Evolutionary conservation across 805 yeast species (phyloP), one percentile per base, ranked within the genome.

Genomic region (Millerago galiae): DNA sequence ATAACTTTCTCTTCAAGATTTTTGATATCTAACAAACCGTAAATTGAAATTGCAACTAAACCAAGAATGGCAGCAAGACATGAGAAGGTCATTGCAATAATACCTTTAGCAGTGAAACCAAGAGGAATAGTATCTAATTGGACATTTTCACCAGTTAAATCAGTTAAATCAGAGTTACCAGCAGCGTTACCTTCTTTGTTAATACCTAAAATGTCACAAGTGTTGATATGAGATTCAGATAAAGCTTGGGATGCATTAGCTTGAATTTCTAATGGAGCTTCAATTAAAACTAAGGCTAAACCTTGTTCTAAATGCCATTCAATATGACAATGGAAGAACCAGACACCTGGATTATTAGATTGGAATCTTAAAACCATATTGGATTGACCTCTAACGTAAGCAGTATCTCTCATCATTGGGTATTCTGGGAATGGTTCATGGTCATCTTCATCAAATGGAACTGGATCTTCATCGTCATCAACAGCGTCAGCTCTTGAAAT

Each of bases 271-370:
- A 62, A 52, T 25, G 99, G 99, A 43, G 88, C 96, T 68, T 91
- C 99, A 42, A 91, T 67, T 35, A 93, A 68, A 10, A 73, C 70
- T 43, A 89, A 55, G 11, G 95, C 95, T 55, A 91, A 75, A 58
- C 99, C 99, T 71, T 93, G 98, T 58, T 81, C 75, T 72, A 91
- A 75, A 70, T 93, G 99, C 99, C 99, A 91, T 63, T 93, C 98
- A 58, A 93, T 84, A 63, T 91, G 99, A 67, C 99, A 91, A 70
- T 91, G 99, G 95, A 93, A 93, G 64, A 81, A 77, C 99, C 98
- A 91, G 35, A 90, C 90, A 70, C 99, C 99, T 27, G 98, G 99
- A 64, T 93, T 93, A 61, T 84, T 81, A 41, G 98, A 95, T 58
- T 75, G 77, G 73, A 89, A 91, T 61, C 98, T 77, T 49, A 91